phyloP scores from a whole-genome alignment of 768 basidiomycete genomes.

The Lentinula boryana region DNA sequence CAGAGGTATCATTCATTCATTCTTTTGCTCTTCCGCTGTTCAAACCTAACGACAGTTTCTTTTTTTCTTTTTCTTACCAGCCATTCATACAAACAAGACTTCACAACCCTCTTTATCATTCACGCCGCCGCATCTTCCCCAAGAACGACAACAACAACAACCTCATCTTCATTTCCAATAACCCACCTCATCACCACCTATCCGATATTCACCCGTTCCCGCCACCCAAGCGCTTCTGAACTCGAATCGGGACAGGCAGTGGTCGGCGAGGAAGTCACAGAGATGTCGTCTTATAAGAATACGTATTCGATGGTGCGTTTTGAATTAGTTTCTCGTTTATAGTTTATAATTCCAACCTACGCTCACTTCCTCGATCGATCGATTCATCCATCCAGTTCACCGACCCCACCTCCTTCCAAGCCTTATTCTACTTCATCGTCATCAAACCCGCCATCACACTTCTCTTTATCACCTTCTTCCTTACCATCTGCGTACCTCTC shows the following conservation, averaged over 20 bases:
- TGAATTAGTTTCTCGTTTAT: no score
- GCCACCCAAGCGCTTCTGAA: slow-evolving; percentile 42
- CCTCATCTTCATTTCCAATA: not conserved
- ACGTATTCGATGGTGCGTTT: slow-evolving; percentile 72
- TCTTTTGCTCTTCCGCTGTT: slow-evolving; percentile 41
- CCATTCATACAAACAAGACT: slow-evolving; percentile 65
- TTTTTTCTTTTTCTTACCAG: slow-evolving; percentile 22
- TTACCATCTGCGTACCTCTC: slow-evolving; percentile 52
- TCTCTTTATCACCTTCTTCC: slow-evolving; percentile 47
- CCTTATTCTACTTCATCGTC: slow-evolving; percentile 84
- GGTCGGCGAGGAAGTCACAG: slow-evolving; percentile 30
- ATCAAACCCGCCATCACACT: slow-evolving; percentile 81
- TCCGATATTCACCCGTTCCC: slow-evolving; percentile 69
- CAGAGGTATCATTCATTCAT: slow-evolving; percentile 66
- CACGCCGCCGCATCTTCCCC: slow-evolving; percentile 37
- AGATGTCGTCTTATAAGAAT: slow-evolving; percentile 77
- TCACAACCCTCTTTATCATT: slow-evolving; percentile 47
- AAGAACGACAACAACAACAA: no score
- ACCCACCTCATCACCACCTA: slow-evolving; percentile 14
- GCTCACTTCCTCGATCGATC: not conserved
- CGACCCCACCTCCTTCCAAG: slow-evolving; percentile 77
- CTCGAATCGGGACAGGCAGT: slow-evolving; percentile 36
- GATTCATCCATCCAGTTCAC: slow-evolving; percentile 51
- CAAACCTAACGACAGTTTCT: slow-evolving; percentile 15
- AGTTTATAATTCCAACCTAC: no score